These are phyloP conservation scores for Hypoxylon lenormandii DNA, from an alignment of 495 filamentous ascomycete species.

Conservation along the genomic window DNA sequence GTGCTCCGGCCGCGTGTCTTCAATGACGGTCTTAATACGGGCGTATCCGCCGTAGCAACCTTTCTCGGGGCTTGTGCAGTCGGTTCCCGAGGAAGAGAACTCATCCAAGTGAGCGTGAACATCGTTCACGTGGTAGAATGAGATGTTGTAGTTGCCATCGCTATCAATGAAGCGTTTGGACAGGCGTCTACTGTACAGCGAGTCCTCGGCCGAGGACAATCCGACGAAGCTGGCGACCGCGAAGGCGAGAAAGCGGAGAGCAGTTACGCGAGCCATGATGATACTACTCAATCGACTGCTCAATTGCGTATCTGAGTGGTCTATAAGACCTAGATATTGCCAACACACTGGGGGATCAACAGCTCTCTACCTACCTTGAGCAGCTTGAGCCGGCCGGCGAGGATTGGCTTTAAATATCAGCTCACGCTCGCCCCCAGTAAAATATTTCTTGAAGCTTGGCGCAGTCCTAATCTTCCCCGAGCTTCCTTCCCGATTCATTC, in stretches of 20 bases:
- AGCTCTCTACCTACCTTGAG: not conserved
- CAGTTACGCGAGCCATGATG: slow-evolving; percentile 35
- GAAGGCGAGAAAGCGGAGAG: slow-evolving; percentile 22
- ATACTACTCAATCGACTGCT: not conserved
- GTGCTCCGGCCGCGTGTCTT: slow-evolving; percentile 62
- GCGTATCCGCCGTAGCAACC: slow-evolving; percentile 72
- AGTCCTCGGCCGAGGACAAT: slow-evolving; percentile 48
- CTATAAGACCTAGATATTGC: not conserved
- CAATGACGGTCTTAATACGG: slow-evolving; percentile 65
- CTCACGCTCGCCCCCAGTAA: not conserved
- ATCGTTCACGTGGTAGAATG: slow-evolving; percentile 73
- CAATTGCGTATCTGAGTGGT: not conserved
- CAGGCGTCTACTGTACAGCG: slow-evolving; percentile 55
- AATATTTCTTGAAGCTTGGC: slow-evolving; percentile 8
- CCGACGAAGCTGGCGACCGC: slow-evolving; percentile 21
- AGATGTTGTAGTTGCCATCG: slow-evolving; percentile 68
- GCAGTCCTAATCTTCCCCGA: slow-evolving; percentile 11
- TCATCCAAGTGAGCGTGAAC: slow-evolving; percentile 71
- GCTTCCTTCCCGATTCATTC: slow-evolving; percentile 27
- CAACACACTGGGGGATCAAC: not conserved
- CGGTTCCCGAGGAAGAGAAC: slow-evolving; percentile 66
- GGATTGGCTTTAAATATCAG: not conserved
- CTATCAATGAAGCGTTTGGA: slow-evolving; percentile 65
- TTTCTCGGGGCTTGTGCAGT: slow-evolving; percentile 62
- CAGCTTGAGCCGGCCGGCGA: not conserved